Evolutionary conservation across 2,329 filamentous ascomycete genomes (phyloP), one percentile per base, ranked within the genome.

Genomic region (Aspergillus intermedius): DNA sequence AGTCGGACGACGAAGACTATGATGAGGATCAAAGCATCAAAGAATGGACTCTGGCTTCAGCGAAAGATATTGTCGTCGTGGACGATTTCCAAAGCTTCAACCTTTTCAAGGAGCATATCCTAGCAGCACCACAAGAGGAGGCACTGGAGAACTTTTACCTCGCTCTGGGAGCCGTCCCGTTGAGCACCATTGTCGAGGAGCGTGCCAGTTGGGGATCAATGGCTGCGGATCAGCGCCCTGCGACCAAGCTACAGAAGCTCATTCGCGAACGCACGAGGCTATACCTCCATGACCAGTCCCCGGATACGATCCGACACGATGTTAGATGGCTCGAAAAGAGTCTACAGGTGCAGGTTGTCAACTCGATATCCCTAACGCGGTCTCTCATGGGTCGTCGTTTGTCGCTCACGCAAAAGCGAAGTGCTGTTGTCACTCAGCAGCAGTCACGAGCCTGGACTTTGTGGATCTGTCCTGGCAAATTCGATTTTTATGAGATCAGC

Each of bases 111-210:
- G 82, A 89, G 46, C 81, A 83, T 53, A 76, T 98, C 25, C 78
- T 95, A 23, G 90, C 87, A 52, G 90, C 91, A 0, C 94, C 93
- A 0, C 88, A 95, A 65, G 93, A 98, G 62, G 93, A 97, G 54
- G 65, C 72, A 0, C 74, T 98, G 1, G 93, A 98, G 64, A 78
- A 79, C 1, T 91, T 98, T 54, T 98, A 98, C 67, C 70, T 82
- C 32, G 78, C 83, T 6, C 82, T 98, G 3, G 93, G 93, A 1
- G 86, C 89, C 3, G 79, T 83, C 41, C 82, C 81, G 47, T 76
- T 98, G 17, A 89, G 87, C 53, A 80, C 78, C 48, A 78, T 91
- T 15, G 86, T 97, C 10, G 82, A 89, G 58, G 85, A 91, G 61
- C 83, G 91, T 49, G 77, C 88, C 17, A 81, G 79, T 23, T 83